Base-by-base conservation (phyloP, 2,329 filamentous ascomycete species). In the Fusarium coicis region DNA sequence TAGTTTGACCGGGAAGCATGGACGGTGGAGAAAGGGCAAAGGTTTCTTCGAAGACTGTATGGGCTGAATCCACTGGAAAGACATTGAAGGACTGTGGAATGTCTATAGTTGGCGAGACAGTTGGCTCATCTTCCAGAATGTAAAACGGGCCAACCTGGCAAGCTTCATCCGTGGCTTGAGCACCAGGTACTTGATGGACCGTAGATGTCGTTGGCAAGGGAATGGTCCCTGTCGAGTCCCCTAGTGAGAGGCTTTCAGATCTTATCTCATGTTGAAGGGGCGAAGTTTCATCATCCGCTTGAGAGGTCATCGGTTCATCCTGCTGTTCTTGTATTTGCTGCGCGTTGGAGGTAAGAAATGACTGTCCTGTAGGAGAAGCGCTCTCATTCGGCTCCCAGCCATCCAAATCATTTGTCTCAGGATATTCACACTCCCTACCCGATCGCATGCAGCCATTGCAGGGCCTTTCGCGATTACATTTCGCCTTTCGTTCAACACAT, bases 211-310 rank as follows among this genome's bases (percentile, higher is more conserved):
- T 10, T 21, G 54, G 19, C 4, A 46, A 12, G 0, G 30, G 9
- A 4, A 14, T 4, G 4, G n/a, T 11, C 2, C 23, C 30, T 36
- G 18, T 1, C 7, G n/a, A 28, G 4, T 10, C 14, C 2, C 4
- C n/a, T 1, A 57, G 2, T 10, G n/a, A 28, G 2, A 15, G 14
- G 14, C 10, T 10, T 6, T n/a, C 30, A 21, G 40, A 12, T 5
- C 23, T 8, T 0, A 16, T 47, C 15, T 21, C 30, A 18, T 34
- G 14, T 18, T 23, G 37, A 7, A 12, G 2, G 2, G 40, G 14
- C 2, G n/a, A 26, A n/a, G 30, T 46, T 3, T 28, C 30, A 5
- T 26, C 30, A 6, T 26, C 34, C 10, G 12, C 2, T 12, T 47
- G 39, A 16, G 30, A 28, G 1, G 18, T 12, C 23, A 36, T 21